Conservation (phyloP, 2,329 filamentous ascomycete species). For the Neophaeococcomyces mojaviensis region DNA sequence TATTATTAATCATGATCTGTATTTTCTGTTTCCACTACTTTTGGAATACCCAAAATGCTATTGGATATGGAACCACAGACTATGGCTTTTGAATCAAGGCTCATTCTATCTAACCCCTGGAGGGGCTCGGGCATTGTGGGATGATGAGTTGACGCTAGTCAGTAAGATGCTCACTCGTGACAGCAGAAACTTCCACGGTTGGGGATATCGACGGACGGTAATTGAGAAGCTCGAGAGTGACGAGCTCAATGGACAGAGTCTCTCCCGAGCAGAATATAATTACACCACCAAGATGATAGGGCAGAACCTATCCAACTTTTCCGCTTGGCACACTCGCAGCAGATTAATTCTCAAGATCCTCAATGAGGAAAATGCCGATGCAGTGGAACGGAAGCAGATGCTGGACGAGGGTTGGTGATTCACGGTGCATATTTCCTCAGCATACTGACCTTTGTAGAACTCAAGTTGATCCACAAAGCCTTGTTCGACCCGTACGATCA, state of each 20-base stretch:
- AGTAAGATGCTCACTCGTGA: slow-evolving; percentile 84
- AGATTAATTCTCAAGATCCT: slow-evolving; percentile 73
- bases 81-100: slow-evolving; percentile 72
- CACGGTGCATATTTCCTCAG: neutral
- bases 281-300: slow-evolving; percentile 88
- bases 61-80: slow-evolving; percentile 97
- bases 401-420: slow-evolving; percentile 58
- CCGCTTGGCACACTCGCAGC: slow-evolving; percentile 88
- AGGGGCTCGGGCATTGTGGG: slow-evolving; percentile 63
- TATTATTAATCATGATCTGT: slow-evolving; percentile 64
- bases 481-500: slow-evolving; percentile 91
- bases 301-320: slow-evolving; percentile 87
- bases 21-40: slow-evolving; percentile 76
- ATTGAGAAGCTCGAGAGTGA: slow-evolving; percentile 64
- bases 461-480: slow-evolving; percentile 66
- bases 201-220: slow-evolving; percentile 79
- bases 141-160: slow-evolving; percentile 72
- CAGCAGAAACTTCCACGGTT: slow-evolving; percentile 90
- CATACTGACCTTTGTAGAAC: slow-evolving; percentile 44
- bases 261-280: slow-evolving; percentile 73
- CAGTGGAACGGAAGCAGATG: slow-evolving; percentile 57
- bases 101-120: slow-evolving; percentile 53
- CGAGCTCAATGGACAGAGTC: slow-evolving; percentile 47
- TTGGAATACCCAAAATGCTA: slow-evolving; percentile 91
- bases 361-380: slow-evolving; percentile 59